A percentile compares a stretch with the other conserved stretches of the same genome.
Evolutionary conservation across 169 alveolate genomes (phyloP).

Genomic region (Eimeria praecox): DNA sequence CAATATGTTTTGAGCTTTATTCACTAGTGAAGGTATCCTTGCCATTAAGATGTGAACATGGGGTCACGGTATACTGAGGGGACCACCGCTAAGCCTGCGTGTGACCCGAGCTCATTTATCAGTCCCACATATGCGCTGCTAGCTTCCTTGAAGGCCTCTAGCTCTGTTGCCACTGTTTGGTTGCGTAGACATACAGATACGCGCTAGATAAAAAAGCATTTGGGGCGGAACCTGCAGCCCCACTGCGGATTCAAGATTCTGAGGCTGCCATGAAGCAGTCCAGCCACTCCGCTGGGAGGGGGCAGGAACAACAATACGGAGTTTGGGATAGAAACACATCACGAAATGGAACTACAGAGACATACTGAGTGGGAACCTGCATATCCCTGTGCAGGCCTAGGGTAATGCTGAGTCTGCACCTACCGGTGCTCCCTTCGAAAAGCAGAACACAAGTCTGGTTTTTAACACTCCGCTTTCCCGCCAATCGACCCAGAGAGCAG

Average conservation of each 20-base stretch:
- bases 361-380: conserved; percentile 82
- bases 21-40: neutral
- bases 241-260: conserved; percentile 22
- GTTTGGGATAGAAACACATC: conserved; percentile 71
- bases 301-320: conserved; percentile 80
- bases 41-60: neutral
- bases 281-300: conserved; percentile 82
- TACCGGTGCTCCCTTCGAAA: conserved; percentile 64
- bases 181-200: neutral
- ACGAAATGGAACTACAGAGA: conserved; percentile 69
- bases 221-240: conserved; percentile 18
- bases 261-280: conserved; percentile 77
- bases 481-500: conserved; percentile 75
- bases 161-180: neutral
- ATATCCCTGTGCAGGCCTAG: conserved; percentile 82
- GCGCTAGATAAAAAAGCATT: conserved; percentile 41
- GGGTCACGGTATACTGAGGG: neutral
- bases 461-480: conserved; percentile 67
- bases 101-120: neutral
- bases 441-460: conserved; percentile 79
- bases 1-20: neutral
- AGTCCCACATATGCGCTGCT: neutral
- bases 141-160: neutral
- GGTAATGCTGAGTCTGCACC: conserved; percentile 74
- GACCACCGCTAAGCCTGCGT: neutral